Percentiles rank a stretch among this genome's conserved stretches.
phyloP scores from a whole-genome alignment of 2,329 filamentous ascomycete genomes.

The Exserohilum rostratum region DNA sequence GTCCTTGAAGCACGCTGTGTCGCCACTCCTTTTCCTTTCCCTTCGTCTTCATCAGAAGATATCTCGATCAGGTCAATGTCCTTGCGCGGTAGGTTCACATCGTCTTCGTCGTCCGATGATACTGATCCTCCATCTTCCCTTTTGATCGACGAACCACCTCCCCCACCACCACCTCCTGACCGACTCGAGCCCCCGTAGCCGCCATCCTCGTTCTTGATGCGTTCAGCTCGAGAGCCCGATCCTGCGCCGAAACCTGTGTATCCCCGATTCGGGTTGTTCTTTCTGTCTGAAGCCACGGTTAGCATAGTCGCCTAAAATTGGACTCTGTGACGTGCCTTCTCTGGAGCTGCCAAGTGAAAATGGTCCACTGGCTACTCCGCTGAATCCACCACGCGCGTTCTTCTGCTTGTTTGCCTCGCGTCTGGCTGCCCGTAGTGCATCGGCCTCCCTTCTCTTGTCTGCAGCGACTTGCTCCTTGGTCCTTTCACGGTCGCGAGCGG shows the following conservation, averaged over 20 bases:
- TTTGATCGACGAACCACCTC: constrained; percentile 26
- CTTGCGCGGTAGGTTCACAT: constrained; percentile 51
- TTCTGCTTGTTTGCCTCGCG: constrained; percentile 35
- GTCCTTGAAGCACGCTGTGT: constrained; percentile 29
- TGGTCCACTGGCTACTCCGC: constrained; percentile 50
- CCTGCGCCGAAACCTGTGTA: constrained; percentile 32
- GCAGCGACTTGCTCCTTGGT: constrained; percentile 43
- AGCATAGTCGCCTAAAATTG: not conserved
- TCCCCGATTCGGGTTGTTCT: constrained; percentile 22
- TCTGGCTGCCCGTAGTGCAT: constrained; percentile 27
- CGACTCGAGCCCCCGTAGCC: constrained; percentile 21
- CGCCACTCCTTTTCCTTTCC: constrained; percentile 27
- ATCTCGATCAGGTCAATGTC: constrained; percentile 67
- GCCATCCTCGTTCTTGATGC: constrained; percentile 43
- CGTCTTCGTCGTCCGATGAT: constrained; percentile 59
- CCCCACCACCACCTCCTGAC: constrained; percentile 24
- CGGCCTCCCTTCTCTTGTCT: constrained; percentile 30
- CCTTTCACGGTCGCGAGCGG: constrained; percentile 48
- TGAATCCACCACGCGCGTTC: constrained; percentile 52
- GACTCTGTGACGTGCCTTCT: constrained; percentile 28
- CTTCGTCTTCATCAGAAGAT: constrained; percentile 59
- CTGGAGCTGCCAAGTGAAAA: constrained; percentile 46
- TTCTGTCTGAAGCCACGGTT: constrained; percentile 28
- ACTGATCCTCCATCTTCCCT: constrained; percentile 50
- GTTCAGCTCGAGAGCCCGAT: constrained; percentile 39